Evolutionary conservation across 345 rosid genomes (phyloP).

Genomic region (Cardamine occulta): DNA sequence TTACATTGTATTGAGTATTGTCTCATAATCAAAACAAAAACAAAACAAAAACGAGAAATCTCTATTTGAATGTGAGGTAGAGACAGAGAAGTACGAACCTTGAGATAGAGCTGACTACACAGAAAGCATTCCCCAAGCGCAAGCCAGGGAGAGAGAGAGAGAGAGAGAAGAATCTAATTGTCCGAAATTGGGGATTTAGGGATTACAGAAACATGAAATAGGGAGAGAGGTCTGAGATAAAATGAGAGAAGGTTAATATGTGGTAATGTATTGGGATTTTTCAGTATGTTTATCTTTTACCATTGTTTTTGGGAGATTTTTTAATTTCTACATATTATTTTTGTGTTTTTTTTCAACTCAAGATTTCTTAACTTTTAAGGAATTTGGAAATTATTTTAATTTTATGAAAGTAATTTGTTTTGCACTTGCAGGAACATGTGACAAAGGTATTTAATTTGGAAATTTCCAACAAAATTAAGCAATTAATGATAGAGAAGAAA

Average conservation of each 20-base stretch:
- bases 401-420: not conserved
- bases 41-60: not conserved
- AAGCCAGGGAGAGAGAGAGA: conserved; percentile 24
- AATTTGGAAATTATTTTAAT: not conserved
- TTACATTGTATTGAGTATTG: conserved; percentile 13
- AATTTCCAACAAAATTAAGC: not conserved
- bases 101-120: conserved; percentile 32
- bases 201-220: conserved; percentile 43
- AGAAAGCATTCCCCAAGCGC: conserved; percentile 45
- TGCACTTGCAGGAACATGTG: not conserved
- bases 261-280: conserved; percentile 24
- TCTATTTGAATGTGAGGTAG: conserved; percentile 1
- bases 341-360: not conserved
- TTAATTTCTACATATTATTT: not conserved
- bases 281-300: conserved; percentile 23
- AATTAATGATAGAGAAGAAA: not conserved
- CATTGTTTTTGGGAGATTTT: not conserved
- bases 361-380: conserved; percentile 19
- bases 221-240: conserved; percentile 6
- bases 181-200: conserved; percentile 50
- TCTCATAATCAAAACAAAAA: not conserved
- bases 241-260: conserved; percentile 35
- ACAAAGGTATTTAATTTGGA: not conserved
- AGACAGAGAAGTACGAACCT: conserved; percentile 39
- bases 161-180: conserved; percentile 43